Conservation (phyloP, 148 eudicot species). For the Arctostaphylos glauca region DNA sequence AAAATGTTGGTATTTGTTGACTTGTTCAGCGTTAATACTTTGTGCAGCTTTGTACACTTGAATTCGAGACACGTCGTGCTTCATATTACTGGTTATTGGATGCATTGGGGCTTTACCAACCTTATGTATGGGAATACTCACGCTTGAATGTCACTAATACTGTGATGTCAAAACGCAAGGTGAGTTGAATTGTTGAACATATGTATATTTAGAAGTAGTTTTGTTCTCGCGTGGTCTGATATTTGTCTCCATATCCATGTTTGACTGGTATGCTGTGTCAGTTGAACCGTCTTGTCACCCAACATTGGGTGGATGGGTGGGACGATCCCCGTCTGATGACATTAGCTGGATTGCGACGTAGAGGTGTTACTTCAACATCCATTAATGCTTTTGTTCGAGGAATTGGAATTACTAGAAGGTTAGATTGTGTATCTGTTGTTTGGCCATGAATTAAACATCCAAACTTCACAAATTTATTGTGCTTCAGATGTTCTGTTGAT, state of each 20-base stretch:
- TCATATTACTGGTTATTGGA: constrained; percentile 95
- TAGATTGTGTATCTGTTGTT: background rate
- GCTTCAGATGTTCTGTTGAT: background rate
- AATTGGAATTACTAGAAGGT: constrained; percentile 97
- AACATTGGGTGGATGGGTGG: constrained; percentile 96
- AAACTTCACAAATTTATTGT: background rate
- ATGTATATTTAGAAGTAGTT: background rate
- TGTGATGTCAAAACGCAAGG: constrained; percentile 98
- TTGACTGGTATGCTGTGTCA: constrained; percentile 25
- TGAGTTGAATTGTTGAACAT: constrained; percentile 27
- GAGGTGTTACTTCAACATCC: constrained; percentile 84
- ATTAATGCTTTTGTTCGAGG: constrained; percentile 90
- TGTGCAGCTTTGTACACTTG: constrained; percentile 87
- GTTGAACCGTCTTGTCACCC: constrained; percentile 88
- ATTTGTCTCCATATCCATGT: background rate
- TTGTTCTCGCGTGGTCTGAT: background rate
- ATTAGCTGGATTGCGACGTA: constrained; percentile 84
- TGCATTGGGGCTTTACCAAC: constrained; percentile 79
- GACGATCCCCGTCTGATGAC: constrained; percentile 98
- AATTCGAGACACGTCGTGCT: constrained; percentile 96
- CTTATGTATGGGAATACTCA: constrained; percentile 96
- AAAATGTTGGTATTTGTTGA: background rate
- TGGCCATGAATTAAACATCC: background rate
- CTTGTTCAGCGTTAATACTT: background rate
- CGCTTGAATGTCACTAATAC: constrained; percentile 88